Evolutionary conservation across 495 filamentous ascomycete genomes (phyloP), one percentile per base, ranked within the genome.

Genomic region (Xylona heveae): DNA sequence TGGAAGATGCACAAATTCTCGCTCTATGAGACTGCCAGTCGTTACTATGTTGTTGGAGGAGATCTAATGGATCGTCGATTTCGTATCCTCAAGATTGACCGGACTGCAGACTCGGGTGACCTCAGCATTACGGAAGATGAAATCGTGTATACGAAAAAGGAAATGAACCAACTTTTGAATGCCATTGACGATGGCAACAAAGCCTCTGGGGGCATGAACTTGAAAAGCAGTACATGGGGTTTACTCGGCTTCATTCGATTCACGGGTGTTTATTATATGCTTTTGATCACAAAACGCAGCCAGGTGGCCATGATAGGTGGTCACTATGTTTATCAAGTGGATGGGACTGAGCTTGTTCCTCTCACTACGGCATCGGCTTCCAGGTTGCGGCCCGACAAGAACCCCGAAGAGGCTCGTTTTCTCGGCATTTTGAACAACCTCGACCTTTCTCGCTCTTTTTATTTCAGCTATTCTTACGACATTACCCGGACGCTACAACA

Each of bases 391-490:
- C 57, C 71, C 9, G 82, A 94, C 39, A 68, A 71, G 32, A 83
- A 91, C 46, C 64, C 78, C 0, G 88, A 95, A 46, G 88, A 97
- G 53, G 68, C 75, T 30, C 66, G 88, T 28, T 95, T 84, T 49
- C 64, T 94, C 26, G 64, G 69, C 19, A 94, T 93, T 34, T 57
- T 97, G 10, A 78, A 76, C 48, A 90, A 91, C 43, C 62, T 97
- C 6, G 88, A 97, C 48, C 54, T 97, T 27, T 78, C 73, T 2
- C 62, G 75, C 20, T 90, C 78, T 0, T 95, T 97, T 49, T 97
- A 97, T 55, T 97, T 94, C 55, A 94, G 90, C 50, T 93, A 95
- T 50, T 88, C 83, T 2, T 97, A 97, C 52, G 79, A 95, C 44
- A 78, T 95, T 45, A 97, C 88, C 15, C 70, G 71, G 30, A 91